Base-by-base conservation (phyloP, 306 rosid genomes). In the Prinsepia uniflora region DNA sequence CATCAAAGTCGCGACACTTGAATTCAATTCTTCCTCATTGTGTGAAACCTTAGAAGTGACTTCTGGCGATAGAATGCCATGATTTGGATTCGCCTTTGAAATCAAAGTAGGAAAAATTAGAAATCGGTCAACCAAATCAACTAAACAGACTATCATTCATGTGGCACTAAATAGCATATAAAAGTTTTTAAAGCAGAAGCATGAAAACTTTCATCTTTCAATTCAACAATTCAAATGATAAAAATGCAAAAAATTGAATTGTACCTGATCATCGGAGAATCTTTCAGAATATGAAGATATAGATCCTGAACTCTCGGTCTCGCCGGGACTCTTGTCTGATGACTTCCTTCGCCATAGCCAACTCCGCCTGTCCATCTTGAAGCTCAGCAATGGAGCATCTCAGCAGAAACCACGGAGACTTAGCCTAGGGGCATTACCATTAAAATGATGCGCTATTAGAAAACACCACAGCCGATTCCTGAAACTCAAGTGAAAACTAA, bases 301-400 rank as follows among this genome's bases (percentile, higher is more conserved):
- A 14, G 97, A 88, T 48, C 92, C 90, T 0, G 89, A 84, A 81
- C 97, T 91, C 84, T 88, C 97, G 0, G 92, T 88, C 72, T 86
- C 92, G 11, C 90, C 92, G 0, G 84, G 86, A 76, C 89, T 86
- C 83, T 86, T 91, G 81, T 85, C 92, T 0, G 89, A 85, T 19
- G 96, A 88, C 76, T 88, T 91, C 77, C 89, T 82, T 41, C 90
- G 84, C 97, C 97, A 91, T 41, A 91, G 84, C 91, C 90, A 84
- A 75, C 92, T 91, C 77, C 88, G 72, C 49, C 90, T 61, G 79
- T 91, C 90, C 97, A 91, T 91, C 81, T 72, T 47, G 65, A 71
- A 57, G 34, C 12, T 45, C 73, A 46, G 71, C 75, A 65, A 70
- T 48, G 65, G 59, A 18, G 61, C 66, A 82, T 74, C 76, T 66